phyloP scores from a whole-genome alignment of 768 basidiomycete species.

The Mycena alexandri region DNA sequence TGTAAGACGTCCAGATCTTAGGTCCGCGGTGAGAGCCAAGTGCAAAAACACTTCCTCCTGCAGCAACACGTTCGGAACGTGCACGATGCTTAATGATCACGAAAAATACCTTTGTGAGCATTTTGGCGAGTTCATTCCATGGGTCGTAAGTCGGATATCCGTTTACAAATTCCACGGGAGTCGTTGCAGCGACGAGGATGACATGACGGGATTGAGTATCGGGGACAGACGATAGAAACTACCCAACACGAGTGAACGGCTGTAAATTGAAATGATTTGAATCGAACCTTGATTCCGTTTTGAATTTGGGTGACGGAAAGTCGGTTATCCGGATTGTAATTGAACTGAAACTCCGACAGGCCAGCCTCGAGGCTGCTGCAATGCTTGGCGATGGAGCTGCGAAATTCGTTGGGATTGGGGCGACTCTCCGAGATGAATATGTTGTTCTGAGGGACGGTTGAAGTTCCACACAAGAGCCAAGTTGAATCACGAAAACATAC shows the following conservation, averaged over 20 bases:
- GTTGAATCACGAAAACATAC: conserved; percentile 48
- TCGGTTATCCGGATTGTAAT: conserved; percentile 55
- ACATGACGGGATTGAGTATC: conserved; percentile 27
- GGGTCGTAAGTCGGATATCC: conserved; percentile 22
- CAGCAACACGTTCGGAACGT: background rate
- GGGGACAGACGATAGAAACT: conserved; percentile 22
- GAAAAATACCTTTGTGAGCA: conserved; percentile 28
- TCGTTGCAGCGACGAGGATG: conserved; percentile 33
- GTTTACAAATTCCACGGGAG: conserved; percentile 15
- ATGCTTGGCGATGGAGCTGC: conserved; percentile 52
- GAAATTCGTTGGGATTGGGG: conserved; percentile 50
- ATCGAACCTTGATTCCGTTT: conserved; percentile 59
- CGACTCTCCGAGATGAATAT: conserved; percentile 62
- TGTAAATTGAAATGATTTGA: background rate
- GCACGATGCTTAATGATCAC: background rate
- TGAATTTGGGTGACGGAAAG: conserved; percentile 59
- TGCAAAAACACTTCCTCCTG: conserved; percentile 33
- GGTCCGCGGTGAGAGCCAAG: conserved; percentile 26
- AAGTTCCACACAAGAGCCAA: conserved; percentile 12
- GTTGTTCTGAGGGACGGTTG: conserved; percentile 47
- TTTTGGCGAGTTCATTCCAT: conserved; percentile 29
- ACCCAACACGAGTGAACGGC: conserved; percentile 8
- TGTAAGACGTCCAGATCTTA: conserved; percentile 23
- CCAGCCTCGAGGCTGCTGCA: conserved; percentile 55
- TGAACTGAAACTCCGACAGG: conserved; percentile 58